These are phyloP conservation scores for Colletotrichum sp. DNA, from an alignment of 2,329 filamentous ascomycete species.

Conservation along the genomic window DNA sequence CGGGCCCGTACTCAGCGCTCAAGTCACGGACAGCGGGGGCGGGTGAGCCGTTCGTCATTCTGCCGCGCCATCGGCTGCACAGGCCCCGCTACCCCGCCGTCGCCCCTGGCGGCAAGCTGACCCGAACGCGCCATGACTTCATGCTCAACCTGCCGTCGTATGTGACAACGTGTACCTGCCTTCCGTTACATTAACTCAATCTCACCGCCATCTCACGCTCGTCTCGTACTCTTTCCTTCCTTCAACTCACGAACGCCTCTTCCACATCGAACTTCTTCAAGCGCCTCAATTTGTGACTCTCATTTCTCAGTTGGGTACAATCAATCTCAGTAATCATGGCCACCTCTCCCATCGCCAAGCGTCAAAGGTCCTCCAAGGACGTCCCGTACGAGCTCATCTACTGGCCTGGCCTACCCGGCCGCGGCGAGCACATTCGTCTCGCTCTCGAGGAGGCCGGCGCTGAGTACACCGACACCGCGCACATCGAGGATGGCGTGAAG, in stretches of 20 bases:
- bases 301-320: too few relatives aligned
- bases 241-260: background rate
- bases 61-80: slow-evolving; percentile 9
- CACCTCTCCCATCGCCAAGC: slow-evolving; percentile 27
- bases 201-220: background rate
- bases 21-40: background rate
- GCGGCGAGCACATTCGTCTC: slow-evolving; percentile 76
- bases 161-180: background rate
- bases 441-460: slow-evolving; percentile 71
- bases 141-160: background rate
- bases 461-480: slow-evolving; percentile 66
- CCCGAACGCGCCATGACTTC: slow-evolving; percentile 3
- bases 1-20: background rate
- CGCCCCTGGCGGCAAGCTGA: background rate
- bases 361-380: slow-evolving; percentile 42
- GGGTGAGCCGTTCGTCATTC: background rate
- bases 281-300: too few relatives aligned
- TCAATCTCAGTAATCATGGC: background rate
- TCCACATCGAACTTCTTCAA: too few relatives aligned
- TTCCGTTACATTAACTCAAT: background rate
- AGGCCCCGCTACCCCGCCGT: slow-evolving; percentile 3
- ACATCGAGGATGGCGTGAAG: slow-evolving; percentile 51
- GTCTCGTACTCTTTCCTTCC: fast-evolving
- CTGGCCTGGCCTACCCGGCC: slow-evolving; percentile 74
- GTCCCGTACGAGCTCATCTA: slow-evolving; percentile 70